phyloP scores from a whole-genome alignment of 805 yeast species.

The Candida ulmi region DNA sequence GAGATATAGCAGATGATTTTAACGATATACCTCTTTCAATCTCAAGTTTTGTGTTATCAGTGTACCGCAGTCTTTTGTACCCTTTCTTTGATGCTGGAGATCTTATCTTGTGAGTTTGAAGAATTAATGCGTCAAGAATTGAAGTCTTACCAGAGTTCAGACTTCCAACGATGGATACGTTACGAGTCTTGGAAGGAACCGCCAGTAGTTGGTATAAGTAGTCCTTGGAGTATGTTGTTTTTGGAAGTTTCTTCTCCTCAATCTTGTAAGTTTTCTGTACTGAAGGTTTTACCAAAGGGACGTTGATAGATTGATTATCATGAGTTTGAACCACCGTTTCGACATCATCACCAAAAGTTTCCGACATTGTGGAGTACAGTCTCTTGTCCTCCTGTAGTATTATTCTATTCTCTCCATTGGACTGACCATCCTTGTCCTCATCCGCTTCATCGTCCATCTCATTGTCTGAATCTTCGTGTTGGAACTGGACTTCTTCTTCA shows the following conservation, averaged over 20 bases:
- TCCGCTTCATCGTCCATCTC: constrained; percentile 16
- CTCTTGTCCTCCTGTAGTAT: constrained; percentile 41
- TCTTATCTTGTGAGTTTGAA: constrained; percentile 51
- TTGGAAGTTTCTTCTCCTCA: constrained; percentile 53
- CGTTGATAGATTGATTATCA: constrained; percentile 45
- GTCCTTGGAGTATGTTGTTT: constrained; percentile 52
- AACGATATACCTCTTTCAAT: constrained; percentile 64
- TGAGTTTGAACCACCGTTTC: constrained; percentile 55
- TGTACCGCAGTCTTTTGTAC: constrained; percentile 63
- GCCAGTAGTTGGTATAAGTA: constrained; percentile 48
- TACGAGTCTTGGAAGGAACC: constrained; percentile 63
- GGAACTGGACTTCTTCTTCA: constrained; percentile 11
- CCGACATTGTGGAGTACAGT: constrained; percentile 35
- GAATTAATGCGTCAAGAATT: constrained; percentile 60
- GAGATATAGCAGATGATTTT: constrained; percentile 54
- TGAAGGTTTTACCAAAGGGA: constrained; percentile 61
- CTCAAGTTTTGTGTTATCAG: constrained; percentile 71
- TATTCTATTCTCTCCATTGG: constrained; percentile 18
- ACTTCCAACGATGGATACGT: constrained; percentile 74
- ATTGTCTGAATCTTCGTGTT: constrained; percentile 21
- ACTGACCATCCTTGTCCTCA: neutral
- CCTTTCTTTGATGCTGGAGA: constrained; percentile 48
- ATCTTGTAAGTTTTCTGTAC: constrained; percentile 36
- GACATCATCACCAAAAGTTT: constrained; percentile 56
- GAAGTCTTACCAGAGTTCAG: constrained; percentile 85